Evolutionary conservation across 2,329 filamentous ascomycete species (phyloP).

Genomic region (Raffaelea albimanens): DNA sequence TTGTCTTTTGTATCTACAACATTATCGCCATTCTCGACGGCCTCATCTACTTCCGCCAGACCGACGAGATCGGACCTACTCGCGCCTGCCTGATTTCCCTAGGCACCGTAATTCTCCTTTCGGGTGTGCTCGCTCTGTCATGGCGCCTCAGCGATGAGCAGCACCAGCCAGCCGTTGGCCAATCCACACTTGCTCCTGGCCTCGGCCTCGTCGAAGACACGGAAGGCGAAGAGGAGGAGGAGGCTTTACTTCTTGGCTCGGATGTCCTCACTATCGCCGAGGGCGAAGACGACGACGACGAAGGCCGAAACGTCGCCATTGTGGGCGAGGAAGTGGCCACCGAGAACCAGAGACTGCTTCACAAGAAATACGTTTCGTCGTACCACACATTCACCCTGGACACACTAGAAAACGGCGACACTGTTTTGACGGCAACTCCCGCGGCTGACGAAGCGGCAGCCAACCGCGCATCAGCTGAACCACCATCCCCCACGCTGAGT

Average conservation of each 20-base stretch:
- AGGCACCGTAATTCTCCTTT: constrained; percentile 76
- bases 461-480: neutral
- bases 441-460: neutral
- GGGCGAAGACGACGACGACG: constrained; percentile 27
- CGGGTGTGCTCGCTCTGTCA: constrained; percentile 81
- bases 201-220: constrained; percentile 70
- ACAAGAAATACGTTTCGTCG: constrained; percentile 15
- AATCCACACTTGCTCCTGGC: constrained; percentile 69
- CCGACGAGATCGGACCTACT: constrained; percentile 63
- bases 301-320: constrained; percentile 5
- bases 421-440: neutral
- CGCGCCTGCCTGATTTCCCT: constrained; percentile 76
- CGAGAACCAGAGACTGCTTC: constrained; percentile 10
- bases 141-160: constrained; percentile 84
- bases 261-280: constrained; percentile 26
- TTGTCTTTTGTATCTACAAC: constrained; percentile 98
- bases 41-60: constrained; percentile 92
- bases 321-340: constrained; percentile 25
- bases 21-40: constrained; percentile 97
- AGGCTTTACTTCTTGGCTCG: constrained; percentile 34
- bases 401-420: constrained; percentile 1
- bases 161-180: constrained; percentile 47
- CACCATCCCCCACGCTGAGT: neutral
- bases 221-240: constrained; percentile 49
- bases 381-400: constrained; percentile 38